A percentile compares a stretch with the other conserved stretches of the same genome.
Evolutionary conservation across 2,329 filamentous ascomycete species (phyloP).

Genomic region (Colletotrichum eremochloae): DNA sequence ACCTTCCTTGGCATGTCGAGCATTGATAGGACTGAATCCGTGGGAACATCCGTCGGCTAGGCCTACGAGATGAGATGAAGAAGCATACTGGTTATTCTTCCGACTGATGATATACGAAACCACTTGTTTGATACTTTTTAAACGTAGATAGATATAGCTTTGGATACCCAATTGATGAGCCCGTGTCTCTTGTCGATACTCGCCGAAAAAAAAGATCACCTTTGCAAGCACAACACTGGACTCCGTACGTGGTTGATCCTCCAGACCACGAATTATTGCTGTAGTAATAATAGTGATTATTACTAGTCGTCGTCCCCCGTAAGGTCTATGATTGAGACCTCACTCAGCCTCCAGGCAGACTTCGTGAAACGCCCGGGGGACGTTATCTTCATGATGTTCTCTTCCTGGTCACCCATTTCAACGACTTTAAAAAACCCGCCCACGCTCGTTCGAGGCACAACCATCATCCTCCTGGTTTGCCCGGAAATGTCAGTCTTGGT

Average conservation of each 20-base stretch:
- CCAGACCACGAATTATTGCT: neutral
- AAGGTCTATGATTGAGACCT: constrained; percentile 41
- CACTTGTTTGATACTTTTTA: constrained; percentile 10
- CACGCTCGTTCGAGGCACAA: constrained; percentile 52
- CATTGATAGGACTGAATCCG: neutral
- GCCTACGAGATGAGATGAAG: constrained; percentile 13
- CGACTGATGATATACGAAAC: constrained; percentile 33
- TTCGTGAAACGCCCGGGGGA: neutral
- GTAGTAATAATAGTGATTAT: neutral
- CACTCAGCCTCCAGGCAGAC: constrained; percentile 25
- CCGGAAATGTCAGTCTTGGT: neutral
- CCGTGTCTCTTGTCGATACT: neutral
- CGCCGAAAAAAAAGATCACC: neutral
- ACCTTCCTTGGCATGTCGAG: constrained; percentile 63
- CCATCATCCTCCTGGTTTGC: constrained; percentile 51
- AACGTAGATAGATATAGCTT: constrained; percentile 4
- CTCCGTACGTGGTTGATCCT: neutral
- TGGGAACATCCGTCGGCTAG: neutral
- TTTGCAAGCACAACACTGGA: constrained; percentile 14
- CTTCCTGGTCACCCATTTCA: constrained; percentile 50
- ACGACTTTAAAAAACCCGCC: constrained; percentile 57
- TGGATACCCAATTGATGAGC: constrained; percentile 32
- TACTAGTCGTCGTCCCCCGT: constrained; percentile 27
- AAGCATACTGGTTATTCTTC: constrained; percentile 22
- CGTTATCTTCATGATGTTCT: constrained; percentile 39